Evolutionary conservation across 1,284 basidiomycete genomes (phyloP).

Genomic region (Dichomitus squalens): DNA sequence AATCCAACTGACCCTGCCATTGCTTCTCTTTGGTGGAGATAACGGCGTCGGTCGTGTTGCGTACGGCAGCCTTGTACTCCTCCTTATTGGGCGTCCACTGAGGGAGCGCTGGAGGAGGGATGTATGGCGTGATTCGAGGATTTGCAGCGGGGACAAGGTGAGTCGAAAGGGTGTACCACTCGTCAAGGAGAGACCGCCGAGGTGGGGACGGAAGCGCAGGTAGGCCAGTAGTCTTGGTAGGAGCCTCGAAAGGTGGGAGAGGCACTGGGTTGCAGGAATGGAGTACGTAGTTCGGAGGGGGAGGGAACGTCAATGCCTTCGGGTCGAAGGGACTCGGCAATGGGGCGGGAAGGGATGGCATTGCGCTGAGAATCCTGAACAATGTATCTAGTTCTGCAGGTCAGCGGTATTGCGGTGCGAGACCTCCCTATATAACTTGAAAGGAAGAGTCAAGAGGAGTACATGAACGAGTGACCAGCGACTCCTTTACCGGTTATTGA

Average conservation of each 20-base stretch:
- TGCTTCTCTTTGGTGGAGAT: constrained; percentile 26
- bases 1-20: constrained; percentile 27
- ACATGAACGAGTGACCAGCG: too few relatives aligned
- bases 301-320: constrained; percentile 12
- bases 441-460: too few relatives aligned
- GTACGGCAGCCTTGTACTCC: constrained; percentile 34
- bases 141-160: constrained; percentile 78
- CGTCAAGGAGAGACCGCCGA: constrained; percentile 25
- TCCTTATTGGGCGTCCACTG: constrained; percentile 32
- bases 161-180: constrained; percentile 50
- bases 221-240: not conserved
- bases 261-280: constrained; percentile 13
- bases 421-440: too few relatives aligned
- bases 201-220: constrained; percentile 30
- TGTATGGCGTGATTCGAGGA: constrained; percentile 54
- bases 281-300: constrained; percentile 12
- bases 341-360: not conserved
- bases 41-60: constrained; percentile 21
- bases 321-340: not conserved
- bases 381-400: not conserved
- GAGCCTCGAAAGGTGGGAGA: constrained; percentile 8
- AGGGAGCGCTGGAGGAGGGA: constrained; percentile 40
- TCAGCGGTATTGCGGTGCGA: too few relatives aligned
- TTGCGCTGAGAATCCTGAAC: not conserved
- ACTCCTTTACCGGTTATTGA: too few relatives aligned